phyloP scores from a whole-genome alignment of 306 rosid genomes.

The Glycyrrhiza uralensis region DNA sequence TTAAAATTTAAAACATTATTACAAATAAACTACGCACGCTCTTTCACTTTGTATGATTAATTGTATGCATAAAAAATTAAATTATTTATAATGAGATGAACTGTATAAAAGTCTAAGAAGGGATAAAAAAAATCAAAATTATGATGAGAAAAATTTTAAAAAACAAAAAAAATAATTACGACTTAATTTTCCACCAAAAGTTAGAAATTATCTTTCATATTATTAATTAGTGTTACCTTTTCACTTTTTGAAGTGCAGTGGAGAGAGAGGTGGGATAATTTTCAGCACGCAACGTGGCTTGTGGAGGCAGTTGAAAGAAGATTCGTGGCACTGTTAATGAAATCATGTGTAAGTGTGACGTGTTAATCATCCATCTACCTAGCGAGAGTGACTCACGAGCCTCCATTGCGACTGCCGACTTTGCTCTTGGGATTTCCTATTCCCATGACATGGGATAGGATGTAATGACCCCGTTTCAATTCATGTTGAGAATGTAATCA shows the following conservation, averaged over 20 bases:
- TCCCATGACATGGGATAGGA: too few relatives aligned
- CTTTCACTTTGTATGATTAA: too few relatives aligned
- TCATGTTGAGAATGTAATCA: too few relatives aligned
- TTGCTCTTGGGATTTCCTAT: not conserved
- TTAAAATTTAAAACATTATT: too few relatives aligned
- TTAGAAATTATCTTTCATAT: not conserved
- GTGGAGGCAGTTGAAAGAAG: not conserved
- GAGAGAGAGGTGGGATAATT: not conserved
- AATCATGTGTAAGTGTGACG: not conserved
- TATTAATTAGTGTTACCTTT: too few relatives aligned
- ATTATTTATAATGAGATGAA: too few relatives aligned
- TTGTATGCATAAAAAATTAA: not conserved
- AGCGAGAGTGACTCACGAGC: not conserved
- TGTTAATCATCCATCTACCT: not conserved
- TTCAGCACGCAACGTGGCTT: not conserved
- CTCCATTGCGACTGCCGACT: not conserved
- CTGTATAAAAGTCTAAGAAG: too few relatives aligned
- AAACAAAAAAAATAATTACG: not conserved
- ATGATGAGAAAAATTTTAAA: not conserved
- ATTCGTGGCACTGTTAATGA: constrained; percentile 3
- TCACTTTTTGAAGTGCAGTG: not conserved
- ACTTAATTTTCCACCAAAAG: not conserved
- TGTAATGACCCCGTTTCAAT: too few relatives aligned
- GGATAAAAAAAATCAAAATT: not conserved
- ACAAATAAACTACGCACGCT: not conserved